Conservation (phyloP, 345 rosid genomes). For the Gossypium raimondii region DNA sequence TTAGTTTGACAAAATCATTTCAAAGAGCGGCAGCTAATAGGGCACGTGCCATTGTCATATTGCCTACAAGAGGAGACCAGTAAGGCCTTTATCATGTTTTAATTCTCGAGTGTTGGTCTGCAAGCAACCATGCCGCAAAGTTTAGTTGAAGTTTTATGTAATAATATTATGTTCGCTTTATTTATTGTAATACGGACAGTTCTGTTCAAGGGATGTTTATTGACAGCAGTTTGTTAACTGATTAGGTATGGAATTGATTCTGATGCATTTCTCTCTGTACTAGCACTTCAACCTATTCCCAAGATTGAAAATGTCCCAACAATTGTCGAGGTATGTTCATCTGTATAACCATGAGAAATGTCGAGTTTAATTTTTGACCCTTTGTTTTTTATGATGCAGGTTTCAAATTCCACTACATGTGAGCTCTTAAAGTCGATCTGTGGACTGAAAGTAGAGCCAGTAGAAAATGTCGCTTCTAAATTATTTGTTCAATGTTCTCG, state of each 20-base stretch:
- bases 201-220: constrained; percentile 16
- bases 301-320: constrained; percentile 74
- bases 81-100: constrained; percentile 29
- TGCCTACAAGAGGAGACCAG: constrained; percentile 84
- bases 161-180: neutral
- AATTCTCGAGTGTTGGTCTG: too few species aligned
- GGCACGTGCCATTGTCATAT: constrained; percentile 86
- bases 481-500: constrained; percentile 98
- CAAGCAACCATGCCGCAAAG: neutral
- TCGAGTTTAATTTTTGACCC: constrained; percentile 8
- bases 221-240: constrained; percentile 26
- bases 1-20: constrained; percentile 82
- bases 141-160: neutral
- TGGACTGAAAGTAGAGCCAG: constrained; percentile 86
- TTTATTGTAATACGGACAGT: neutral
- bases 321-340: constrained; percentile 76
- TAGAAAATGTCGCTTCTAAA: constrained; percentile 86
- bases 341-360: neutral
- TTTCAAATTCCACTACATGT: constrained; percentile 67
- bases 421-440: constrained; percentile 87
- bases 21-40: constrained; percentile 81
- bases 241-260: constrained; percentile 90
- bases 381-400: constrained; percentile 39
- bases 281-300: constrained; percentile 86
- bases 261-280: constrained; percentile 85